phyloP scores from a whole-genome alignment of 2,329 filamentous ascomycete genomes.

The Curvularia sp. region DNA sequence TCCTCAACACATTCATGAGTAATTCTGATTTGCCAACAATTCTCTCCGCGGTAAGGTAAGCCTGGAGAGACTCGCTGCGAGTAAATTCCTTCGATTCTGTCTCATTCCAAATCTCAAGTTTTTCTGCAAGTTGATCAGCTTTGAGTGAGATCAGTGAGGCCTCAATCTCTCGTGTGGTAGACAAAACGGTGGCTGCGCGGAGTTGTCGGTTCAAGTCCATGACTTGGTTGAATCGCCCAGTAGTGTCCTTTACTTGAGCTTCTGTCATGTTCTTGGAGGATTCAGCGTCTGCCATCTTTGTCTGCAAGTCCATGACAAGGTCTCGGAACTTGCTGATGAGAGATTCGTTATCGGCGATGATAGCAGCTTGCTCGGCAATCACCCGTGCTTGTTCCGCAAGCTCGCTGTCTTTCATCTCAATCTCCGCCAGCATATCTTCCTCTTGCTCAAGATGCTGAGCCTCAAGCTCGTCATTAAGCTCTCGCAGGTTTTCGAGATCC shows the following conservation, averaged over 20 bases:
- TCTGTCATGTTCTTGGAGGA: constrained; percentile 92
- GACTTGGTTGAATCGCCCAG: constrained; percentile 87
- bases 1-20: constrained; percentile 23
- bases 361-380: constrained; percentile 76
- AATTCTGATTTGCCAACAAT: constrained; percentile 79
- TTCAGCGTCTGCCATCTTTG: constrained; percentile 88
- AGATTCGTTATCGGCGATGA: constrained; percentile 87
- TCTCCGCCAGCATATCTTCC: constrained; percentile 91
- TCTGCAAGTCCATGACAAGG: constrained; percentile 83
- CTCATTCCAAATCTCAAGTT: constrained; percentile 71
- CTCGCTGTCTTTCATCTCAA: constrained; percentile 85
- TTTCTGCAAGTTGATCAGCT: constrained; percentile 85
- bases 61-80: constrained; percentile 85
- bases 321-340: constrained; percentile 88
- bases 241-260: constrained; percentile 88
- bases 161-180: constrained; percentile 93
- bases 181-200: constrained; percentile 86
- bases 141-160: constrained; percentile 86
- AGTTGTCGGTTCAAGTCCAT: constrained; percentile 96
- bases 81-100: constrained; percentile 65
- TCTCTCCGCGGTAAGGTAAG: constrained; percentile 85
- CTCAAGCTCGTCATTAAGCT: constrained; percentile 94
- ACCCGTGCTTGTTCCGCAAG: constrained; percentile 82
- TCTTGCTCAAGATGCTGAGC: constrained; percentile 91
- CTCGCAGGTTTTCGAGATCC: constrained; percentile 86